Evolutionary conservation across 1,284 basidiomycete species (phyloP).

Genomic region (Filobasidium uniguttulatum): DNA sequence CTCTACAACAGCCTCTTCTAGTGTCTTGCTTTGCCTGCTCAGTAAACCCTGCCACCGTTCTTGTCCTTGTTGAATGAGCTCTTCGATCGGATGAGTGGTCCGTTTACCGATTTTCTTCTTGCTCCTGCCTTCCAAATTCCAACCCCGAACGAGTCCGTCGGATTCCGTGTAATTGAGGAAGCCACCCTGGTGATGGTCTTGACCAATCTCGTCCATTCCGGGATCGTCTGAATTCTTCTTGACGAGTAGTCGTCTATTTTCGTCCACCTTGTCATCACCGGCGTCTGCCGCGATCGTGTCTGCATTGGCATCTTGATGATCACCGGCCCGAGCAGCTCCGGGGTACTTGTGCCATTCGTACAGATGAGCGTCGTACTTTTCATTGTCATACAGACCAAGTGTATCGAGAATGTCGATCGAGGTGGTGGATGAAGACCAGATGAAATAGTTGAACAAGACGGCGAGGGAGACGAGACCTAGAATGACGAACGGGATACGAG

Average conservation of each 20-base stretch:
- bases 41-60: conserved; percentile 26
- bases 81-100: conserved; percentile 29
- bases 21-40: conserved; percentile 30
- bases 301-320: neutral
- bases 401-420: conserved; percentile 6
- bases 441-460: conserved; percentile 7
- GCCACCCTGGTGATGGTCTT: conserved; percentile 9
- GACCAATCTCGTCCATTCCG: conserved; percentile 3
- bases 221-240: no score
- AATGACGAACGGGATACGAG: conserved; percentile 9
- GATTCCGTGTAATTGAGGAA: conserved; percentile 6
- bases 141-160: conserved; percentile 13
- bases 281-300: neutral
- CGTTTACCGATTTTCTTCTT: conserved; percentile 11
- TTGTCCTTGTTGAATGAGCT: conserved; percentile 25
- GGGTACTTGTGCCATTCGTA: conserved; percentile 6
- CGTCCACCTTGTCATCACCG: conserved; percentile 3
- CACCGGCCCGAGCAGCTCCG: neutral
- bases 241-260: neutral
- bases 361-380: conserved; percentile 9
- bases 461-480: conserved; percentile 6
- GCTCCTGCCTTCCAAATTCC: conserved; percentile 4
- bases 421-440: neutral
- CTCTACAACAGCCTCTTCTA: conserved; percentile 34
- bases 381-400: conserved; percentile 4